phyloP scores from a whole-genome alignment of 2,329 filamentous ascomycete genomes.

The Thermothelomyces thermophilus region DNA sequence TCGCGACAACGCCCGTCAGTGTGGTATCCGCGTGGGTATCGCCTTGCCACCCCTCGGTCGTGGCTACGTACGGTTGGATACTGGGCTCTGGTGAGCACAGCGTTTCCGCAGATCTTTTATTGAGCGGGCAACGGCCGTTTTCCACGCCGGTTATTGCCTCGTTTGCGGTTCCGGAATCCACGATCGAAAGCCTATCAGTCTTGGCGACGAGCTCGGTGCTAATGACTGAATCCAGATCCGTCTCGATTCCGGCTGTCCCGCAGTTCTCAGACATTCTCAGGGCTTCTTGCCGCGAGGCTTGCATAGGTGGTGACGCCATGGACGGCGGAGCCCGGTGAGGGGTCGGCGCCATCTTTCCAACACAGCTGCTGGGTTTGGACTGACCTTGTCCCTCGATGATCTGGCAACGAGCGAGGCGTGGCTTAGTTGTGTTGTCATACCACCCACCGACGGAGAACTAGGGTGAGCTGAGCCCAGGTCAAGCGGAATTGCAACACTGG shows the following conservation, averaged over 20 bases:
- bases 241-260: neutral
- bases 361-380: too few relatives aligned
- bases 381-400: conserved; percentile 15
- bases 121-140: neutral
- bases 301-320: conserved; percentile 15
- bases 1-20: neutral
- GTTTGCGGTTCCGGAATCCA: conserved; percentile 13
- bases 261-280: neutral
- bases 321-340: neutral
- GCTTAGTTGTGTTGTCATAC: conserved; percentile 6
- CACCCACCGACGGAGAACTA: neutral
- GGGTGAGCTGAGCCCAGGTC: neutral
- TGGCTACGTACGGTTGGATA: conserved; percentile 22
- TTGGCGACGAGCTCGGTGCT: conserved; percentile 23
- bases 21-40: neutral
- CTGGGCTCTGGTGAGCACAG: neutral
- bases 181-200: conserved; percentile 23
- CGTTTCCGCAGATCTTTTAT: neutral
- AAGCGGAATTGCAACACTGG: neutral
- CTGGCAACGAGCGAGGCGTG: conserved; percentile 15
- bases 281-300: conserved; percentile 3
- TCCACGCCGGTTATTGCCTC: neutral
- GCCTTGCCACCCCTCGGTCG: conserved; percentile 8
- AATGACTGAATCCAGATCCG: conserved; percentile 12
- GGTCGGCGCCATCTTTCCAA: conserved; percentile 11